Evolutionary conservation across 2,329 filamentous ascomycete species (phyloP).

Genomic region (Fusarium sp.): DNA sequence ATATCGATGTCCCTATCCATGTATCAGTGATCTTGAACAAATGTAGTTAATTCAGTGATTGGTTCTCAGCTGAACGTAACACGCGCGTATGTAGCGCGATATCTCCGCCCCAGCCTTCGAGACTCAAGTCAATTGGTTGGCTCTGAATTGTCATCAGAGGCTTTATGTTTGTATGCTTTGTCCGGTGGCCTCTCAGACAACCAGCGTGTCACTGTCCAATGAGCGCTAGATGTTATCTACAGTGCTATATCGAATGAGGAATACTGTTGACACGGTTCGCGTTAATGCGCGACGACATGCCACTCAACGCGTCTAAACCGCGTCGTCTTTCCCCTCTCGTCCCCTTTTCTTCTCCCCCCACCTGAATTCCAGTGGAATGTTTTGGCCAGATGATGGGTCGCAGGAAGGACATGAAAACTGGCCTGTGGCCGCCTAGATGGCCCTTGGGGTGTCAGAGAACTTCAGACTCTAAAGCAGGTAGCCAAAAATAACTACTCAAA

Average conservation of each 20-base stretch:
- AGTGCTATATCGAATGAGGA: not conserved
- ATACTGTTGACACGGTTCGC: constrained; percentile 24
- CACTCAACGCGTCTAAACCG: constrained; percentile 44
- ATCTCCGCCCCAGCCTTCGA: constrained; percentile 5
- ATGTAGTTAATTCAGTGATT: not conserved
- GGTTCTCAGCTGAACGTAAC: not conserved
- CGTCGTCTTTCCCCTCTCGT: constrained; percentile 27
- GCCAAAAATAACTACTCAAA: no score
- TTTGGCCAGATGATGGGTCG: constrained; percentile 23
- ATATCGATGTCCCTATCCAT: not conserved
- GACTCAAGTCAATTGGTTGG: constrained; percentile 31
- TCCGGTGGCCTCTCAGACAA: constrained; percentile 8
- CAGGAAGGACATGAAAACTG: constrained; percentile 26
- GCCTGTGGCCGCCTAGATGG: constrained; percentile 16
- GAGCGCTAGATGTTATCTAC: not conserved
- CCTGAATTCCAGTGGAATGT: constrained; percentile 37
- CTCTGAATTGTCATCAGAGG: not conserved
- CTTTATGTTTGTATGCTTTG: constrained; percentile 25
- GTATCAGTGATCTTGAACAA: not conserved
- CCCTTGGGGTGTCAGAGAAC: no score
- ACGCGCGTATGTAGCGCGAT: constrained; percentile 29
- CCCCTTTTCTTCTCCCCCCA: constrained; percentile 26
- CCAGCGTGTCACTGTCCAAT: constrained; percentile 35
- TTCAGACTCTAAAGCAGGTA: no score
- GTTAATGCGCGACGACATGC: constrained; percentile 27